These are phyloP conservation scores for Botrytis hyacinthi DNA, from an alignment of 2,329 filamentous ascomycete genomes.

Conservation along the genomic window DNA sequence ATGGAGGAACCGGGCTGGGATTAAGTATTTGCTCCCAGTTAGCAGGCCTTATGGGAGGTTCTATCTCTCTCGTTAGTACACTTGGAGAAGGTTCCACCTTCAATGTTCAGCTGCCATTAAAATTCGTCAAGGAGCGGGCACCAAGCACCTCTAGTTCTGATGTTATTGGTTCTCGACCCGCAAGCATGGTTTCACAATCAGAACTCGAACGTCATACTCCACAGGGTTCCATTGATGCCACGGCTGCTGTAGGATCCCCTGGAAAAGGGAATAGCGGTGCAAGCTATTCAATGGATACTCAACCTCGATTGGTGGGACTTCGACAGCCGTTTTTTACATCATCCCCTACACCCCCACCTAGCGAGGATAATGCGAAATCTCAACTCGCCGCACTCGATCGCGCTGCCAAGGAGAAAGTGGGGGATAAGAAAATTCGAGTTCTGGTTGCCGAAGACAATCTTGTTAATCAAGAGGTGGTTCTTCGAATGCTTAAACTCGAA, in stretches of 20 bases:
- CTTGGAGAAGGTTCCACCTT: conserved; percentile 76
- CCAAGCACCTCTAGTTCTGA: conserved; percentile 32
- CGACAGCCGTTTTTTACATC: conserved; percentile 74
- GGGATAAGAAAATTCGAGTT: conserved; percentile 68
- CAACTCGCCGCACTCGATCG: conserved; percentile 64
- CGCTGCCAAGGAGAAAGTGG: conserved; percentile 57
- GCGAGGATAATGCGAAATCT: conserved; percentile 45
- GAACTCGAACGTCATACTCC: conserved; percentile 17
- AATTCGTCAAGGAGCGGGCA: conserved; percentile 35
- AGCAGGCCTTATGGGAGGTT: conserved; percentile 77
- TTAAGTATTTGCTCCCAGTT: conserved; percentile 88
- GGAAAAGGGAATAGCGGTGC: conserved; percentile 27
- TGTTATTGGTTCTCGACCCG: conserved; percentile 36
- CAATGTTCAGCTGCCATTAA: conserved; percentile 77
- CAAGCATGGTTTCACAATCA: conserved; percentile 18
- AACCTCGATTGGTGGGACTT: conserved; percentile 78
- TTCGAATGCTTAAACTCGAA: conserved; percentile 69
- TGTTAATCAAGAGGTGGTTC: conserved; percentile 59
- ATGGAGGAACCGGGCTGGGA: conserved; percentile 82
- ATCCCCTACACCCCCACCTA: conserved; percentile 23
- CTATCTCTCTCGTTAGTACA: conserved; percentile 68
- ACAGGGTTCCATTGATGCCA: conserved; percentile 10
- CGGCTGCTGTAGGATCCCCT: conserved; percentile 9
- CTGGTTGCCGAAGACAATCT: conserved; percentile 81
- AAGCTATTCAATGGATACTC: conserved; percentile 56